Percentiles rank a stretch among this genome's conserved stretches.
These are phyloP conservation scores for Gymnopilus junonius DNA, from an alignment of 768 basidiomycete genomes.

Conservation along the genomic window DNA sequence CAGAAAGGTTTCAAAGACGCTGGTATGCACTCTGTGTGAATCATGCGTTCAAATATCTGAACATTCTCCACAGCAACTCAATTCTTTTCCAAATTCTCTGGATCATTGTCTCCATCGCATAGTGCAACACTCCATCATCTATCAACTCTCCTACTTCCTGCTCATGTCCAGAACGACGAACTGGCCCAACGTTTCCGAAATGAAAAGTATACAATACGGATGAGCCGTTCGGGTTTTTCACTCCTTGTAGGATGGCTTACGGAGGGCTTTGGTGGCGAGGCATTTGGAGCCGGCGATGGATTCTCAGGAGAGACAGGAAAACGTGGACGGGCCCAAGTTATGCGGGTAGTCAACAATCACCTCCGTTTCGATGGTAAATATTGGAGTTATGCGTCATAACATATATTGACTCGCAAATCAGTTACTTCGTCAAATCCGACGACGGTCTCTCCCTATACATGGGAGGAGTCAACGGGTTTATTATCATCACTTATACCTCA, in stretches of 20 bases:
- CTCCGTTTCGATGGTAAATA: constrained; percentile 84
- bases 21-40: constrained; percentile 52
- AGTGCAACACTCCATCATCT: constrained; percentile 75
- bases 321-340: constrained; percentile 85
- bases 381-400: constrained; percentile 4
- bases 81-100: constrained; percentile 76
- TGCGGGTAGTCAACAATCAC: constrained; percentile 94
- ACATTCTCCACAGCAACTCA: constrained; percentile 56
- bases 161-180: constrained; percentile 84
- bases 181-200: constrained; percentile 83
- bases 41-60: constrained; percentile 4
- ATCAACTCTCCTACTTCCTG: constrained; percentile 77
- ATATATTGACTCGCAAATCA: constrained; percentile 35
- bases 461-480: constrained; percentile 89
- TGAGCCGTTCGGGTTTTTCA: constrained; percentile 91
- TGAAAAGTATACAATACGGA: constrained; percentile 88
- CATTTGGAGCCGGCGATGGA: constrained; percentile 78
- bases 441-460: constrained; percentile 62
- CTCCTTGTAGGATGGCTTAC: constrained; percentile 96
- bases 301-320: constrained; percentile 83
- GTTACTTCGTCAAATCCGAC: constrained; percentile 76
- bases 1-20: constrained; percentile 90
- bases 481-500: constrained; percentile 79
- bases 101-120: constrained; percentile 69
- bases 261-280: constrained; percentile 87